phyloP scores from a whole-genome alignment of 2,329 filamentous ascomycete species.

The Knufia fluminis region DNA sequence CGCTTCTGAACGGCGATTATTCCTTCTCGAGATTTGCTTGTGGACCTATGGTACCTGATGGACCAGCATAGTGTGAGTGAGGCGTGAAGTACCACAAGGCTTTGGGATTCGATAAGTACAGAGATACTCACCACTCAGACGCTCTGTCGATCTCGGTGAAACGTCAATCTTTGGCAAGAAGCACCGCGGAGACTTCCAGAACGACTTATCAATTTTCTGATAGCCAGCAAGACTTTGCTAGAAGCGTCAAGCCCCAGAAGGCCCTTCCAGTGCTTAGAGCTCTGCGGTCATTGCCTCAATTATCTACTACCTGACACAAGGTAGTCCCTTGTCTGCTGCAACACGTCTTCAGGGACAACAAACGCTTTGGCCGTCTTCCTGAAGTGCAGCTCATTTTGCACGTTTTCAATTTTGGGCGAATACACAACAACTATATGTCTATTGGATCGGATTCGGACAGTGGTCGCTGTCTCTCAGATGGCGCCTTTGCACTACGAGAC shows the following conservation, averaged over 20 bases:
- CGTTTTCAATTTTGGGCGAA: too few relatives aligned
- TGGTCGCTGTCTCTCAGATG: too few relatives aligned
- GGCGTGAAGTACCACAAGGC: conserved; percentile 3
- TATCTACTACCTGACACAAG: neutral
- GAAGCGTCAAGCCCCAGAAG: neutral
- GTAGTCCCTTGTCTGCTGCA: neutral
- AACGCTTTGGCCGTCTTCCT: too few relatives aligned
- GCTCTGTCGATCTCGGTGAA: neutral
- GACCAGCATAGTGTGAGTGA: neutral
- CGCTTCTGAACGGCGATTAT: neutral
- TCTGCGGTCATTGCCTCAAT: neutral
- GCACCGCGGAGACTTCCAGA: neutral
- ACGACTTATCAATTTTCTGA: neutral
- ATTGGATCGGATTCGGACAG: too few relatives aligned
- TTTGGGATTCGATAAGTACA: neutral
- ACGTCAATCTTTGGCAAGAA: neutral
- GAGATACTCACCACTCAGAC: neutral
- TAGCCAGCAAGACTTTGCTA: neutral
- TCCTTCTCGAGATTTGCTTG: conserved; percentile 1
- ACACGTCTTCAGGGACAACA: too few relatives aligned
- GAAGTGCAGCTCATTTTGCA: too few relatives aligned
- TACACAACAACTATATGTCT: too few relatives aligned
- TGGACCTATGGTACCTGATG: neutral
- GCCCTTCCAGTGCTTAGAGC: neutral
- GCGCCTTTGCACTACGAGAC: too few relatives aligned